phyloP scores from a whole-genome alignment of 2,329 filamentous ascomycete genomes.

The Cladophialophora immunda region DNA sequence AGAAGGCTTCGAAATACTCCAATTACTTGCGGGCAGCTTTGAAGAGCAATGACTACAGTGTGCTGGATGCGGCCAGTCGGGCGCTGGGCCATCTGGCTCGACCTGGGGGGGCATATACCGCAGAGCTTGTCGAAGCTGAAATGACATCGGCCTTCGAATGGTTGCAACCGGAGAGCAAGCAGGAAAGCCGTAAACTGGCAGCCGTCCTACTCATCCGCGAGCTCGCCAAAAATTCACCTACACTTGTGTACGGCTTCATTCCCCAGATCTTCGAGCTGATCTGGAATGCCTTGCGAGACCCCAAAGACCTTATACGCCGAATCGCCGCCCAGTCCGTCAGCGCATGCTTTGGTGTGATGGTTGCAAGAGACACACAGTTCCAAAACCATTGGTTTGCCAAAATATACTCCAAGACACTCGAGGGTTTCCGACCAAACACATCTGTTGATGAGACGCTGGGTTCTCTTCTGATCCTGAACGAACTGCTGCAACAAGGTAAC shows the following conservation, averaged over 20 bases:
- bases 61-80: conserved; percentile 88
- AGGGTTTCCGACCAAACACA: conserved; percentile 75
- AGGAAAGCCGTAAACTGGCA: conserved; percentile 92
- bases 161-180: conserved; percentile 85
- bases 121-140: conserved; percentile 94
- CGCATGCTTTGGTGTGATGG: conserved; percentile 94
- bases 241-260: conserved; percentile 93
- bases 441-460: conserved; percentile 91
- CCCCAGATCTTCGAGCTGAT: conserved; percentile 95
- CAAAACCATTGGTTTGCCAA: conserved; percentile 88
- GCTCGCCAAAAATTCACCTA: conserved; percentile 89
- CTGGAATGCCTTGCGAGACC: conserved; percentile 91
- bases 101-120: conserved; percentile 91
- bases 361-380: conserved; percentile 87
- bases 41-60: conserved; percentile 86
- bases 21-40: conserved; percentile 88
- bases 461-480: conserved; percentile 90
- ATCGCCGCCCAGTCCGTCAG: conserved; percentile 93
- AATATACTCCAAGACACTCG: conserved; percentile 85
- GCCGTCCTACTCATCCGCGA: conserved; percentile 91
- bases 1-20: conserved; percentile 94
- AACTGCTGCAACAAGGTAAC: conserved; percentile 90
- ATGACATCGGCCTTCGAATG: conserved; percentile 96
- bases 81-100: conserved; percentile 90
- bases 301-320: conserved; percentile 87